These are phyloP conservation scores for Aspergillus funiculosus DNA, from an alignment of 495 filamentous ascomycete genomes.

Conservation along the genomic window DNA sequence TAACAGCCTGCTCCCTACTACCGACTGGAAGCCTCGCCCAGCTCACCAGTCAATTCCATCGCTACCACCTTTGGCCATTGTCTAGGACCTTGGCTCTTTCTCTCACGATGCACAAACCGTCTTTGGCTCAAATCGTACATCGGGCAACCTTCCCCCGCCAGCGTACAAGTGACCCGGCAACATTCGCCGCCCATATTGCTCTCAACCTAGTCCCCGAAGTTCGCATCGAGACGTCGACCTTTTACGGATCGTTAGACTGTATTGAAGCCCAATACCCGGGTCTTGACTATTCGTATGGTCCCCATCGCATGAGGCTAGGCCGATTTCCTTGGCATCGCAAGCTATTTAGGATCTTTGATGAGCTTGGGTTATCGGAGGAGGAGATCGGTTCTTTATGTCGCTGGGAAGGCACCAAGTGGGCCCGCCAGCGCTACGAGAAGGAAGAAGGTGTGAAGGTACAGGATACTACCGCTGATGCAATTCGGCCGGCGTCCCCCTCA, in stretches of 20 bases:
- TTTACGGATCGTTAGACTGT: slow-evolving; percentile 79
- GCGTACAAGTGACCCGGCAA: slow-evolving; percentile 48
- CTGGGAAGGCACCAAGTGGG: slow-evolving; percentile 93
- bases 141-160: slow-evolving; percentile 52
- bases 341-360: slow-evolving; percentile 79
- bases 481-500: slow-evolving; percentile 40
- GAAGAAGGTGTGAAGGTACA: slow-evolving; percentile 66
- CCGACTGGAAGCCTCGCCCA: slow-evolving; percentile 14
- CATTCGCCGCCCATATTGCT: slow-evolving; percentile 54
- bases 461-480: slow-evolving; percentile 72
- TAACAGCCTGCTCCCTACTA: too few relatives aligned
- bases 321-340: slow-evolving; percentile 76
- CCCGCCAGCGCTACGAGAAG: slow-evolving; percentile 74
- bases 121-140: slow-evolving; percentile 52
- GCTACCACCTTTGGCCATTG: not conserved
- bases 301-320: slow-evolving; percentile 76
- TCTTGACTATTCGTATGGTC: slow-evolving; percentile 73
- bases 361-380: slow-evolving; percentile 62
- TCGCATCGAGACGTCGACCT: slow-evolving; percentile 73
- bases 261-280: slow-evolving; percentile 88
- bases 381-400: slow-evolving; percentile 77
- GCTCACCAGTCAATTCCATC: not conserved
- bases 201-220: slow-evolving; percentile 82
- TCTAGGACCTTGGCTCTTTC: not conserved
- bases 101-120: slow-evolving; percentile 54